These are phyloP conservation scores for Endoconidiophora polonica DNA, from an alignment of 2,329 filamentous ascomycete species.

Conservation along the genomic window DNA sequence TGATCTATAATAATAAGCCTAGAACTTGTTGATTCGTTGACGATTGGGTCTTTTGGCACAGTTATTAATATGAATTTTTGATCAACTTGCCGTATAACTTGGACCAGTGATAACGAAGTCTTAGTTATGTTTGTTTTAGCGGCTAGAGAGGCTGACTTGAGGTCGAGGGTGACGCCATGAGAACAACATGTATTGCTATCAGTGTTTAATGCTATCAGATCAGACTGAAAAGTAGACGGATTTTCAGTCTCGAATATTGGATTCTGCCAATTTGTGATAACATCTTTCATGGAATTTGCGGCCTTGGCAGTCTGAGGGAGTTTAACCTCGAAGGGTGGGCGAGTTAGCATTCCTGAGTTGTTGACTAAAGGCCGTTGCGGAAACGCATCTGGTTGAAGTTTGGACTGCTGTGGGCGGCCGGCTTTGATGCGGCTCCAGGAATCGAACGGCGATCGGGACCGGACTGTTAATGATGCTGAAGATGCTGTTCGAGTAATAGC, in stretches of 20 bases:
- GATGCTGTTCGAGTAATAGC: constrained; percentile 33
- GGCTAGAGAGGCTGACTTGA: constrained; percentile 4
- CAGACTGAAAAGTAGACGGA: too few relatives aligned
- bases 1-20: constrained; percentile 59
- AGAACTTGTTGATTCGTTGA: neutral
- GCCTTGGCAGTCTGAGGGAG: constrained; percentile 1
- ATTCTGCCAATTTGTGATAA: constrained; percentile 56
- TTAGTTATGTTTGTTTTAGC: constrained; percentile 40
- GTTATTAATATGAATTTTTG: constrained; percentile 61
- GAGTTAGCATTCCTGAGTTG: constrained; percentile 10
- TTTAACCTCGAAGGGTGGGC: constrained; percentile 12
- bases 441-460: constrained; percentile 20
- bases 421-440: constrained; percentile 22
- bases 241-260: constrained; percentile 40
- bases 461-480: constrained; percentile 19
- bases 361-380: constrained; percentile 3
- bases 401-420: constrained; percentile 1
- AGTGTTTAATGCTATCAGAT: too few relatives aligned
- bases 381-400: constrained; percentile 1
- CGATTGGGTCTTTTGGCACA: constrained; percentile 25
- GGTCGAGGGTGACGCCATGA: neutral
- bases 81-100: constrained; percentile 70
- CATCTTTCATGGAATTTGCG: constrained; percentile 38
- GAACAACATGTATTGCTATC: too few relatives aligned
- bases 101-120: constrained; percentile 37